Evolutionary conservation across 2,329 filamentous ascomycete genomes (phyloP), one percentile per base, ranked within the genome.

Genomic region (Nectriaceae sp.): DNA sequence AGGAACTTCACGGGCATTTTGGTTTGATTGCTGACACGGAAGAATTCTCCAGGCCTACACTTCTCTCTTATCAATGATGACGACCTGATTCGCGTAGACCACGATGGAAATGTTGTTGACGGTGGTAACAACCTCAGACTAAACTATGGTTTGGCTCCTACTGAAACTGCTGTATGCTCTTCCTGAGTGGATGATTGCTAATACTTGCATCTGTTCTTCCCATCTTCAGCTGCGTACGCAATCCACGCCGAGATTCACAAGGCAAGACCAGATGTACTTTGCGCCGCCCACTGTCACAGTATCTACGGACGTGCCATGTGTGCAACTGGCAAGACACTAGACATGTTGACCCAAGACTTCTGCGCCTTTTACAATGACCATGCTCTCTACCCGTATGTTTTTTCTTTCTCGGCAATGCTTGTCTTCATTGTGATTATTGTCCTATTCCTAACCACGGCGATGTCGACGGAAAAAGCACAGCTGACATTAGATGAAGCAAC

Each of bases 71-170:
- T 88, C 37, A 85, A 81, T 47, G 75, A 77, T 0, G 84, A 81
- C 0, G 84, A 89, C 54, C 74, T 89, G n/a, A 87, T 89, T 45
- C 80, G 78, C 15, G 84, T 89, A 2, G 75, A 85, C 56, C 74
- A 82, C 42, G 64, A 76, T 0, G 85, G 85, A 2, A 69, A 80
- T 20, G 76, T 88, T 20, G 78, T 89, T 24, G 84, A 82, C 11
- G 84, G 85, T 3, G 85, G 84, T 0, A 42, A 56, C n/a, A 65
- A 67, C 39, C 57, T 63, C 16, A 60, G 69, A 3, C 59, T 72
- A 10, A 59, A 59, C 40, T 53, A 65, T 21, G 44, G 44, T 47
- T n/a, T n/a, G n/a, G n/a, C n/a, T n/a, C n/a, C n/a, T 5, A 8
- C 4, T 5, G 0, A 4, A 24, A 8, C 4, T 19, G 4, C 26